Evolutionary conservation across 1,139 yeast genomes (phyloP), one percentile per base, ranked within the genome.

Genomic region (Diutina sp.): DNA sequence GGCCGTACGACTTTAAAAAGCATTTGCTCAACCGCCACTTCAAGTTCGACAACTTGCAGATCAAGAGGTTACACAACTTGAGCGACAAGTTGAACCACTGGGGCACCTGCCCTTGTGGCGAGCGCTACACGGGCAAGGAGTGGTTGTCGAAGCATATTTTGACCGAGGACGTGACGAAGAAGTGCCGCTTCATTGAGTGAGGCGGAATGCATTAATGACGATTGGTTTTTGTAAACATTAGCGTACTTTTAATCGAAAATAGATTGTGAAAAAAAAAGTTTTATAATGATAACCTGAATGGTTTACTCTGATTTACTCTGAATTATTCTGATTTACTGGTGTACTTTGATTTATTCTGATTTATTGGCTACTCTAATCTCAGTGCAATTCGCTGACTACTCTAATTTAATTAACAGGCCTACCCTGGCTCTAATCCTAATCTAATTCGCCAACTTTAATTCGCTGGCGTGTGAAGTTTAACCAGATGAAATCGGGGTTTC

Each of bases 171-270:
- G 44, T 18, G 9, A 8, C 28, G 41, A 32, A 30, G 14, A n/a
- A 32, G 80, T 79, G 56, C 66, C 63, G 6, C 87, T 87, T 63
- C 83, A 84, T 3, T 83, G 76, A 58, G 83, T 71, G 41, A 35
- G 41, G 41, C 4, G 41, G 41, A 35, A 35, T 35, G 41, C 41
- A 35, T 35, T 21, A 35, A 35, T 35, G 41, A 35, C 41, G 41
- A 35, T 35, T 35, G 41, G 41, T 35, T 35, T 35, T 35, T 21
- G 25, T 21, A 35, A 35, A 35, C 11, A 32, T 32, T 35, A 35
- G 41, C 25, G 25, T 8, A 35, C 14, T 32, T 32, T 32, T 35
- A 35, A 35, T 35, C n/a, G 41, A 35, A 12, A n/a, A 35, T 35
- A 35, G 41, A 35, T 32, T 9, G 12, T 9, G 12, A 32, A n/a